These are phyloP conservation scores for Cicer bijugum DNA, from an alignment of 306 rosid species.

Conservation along the genomic window DNA sequence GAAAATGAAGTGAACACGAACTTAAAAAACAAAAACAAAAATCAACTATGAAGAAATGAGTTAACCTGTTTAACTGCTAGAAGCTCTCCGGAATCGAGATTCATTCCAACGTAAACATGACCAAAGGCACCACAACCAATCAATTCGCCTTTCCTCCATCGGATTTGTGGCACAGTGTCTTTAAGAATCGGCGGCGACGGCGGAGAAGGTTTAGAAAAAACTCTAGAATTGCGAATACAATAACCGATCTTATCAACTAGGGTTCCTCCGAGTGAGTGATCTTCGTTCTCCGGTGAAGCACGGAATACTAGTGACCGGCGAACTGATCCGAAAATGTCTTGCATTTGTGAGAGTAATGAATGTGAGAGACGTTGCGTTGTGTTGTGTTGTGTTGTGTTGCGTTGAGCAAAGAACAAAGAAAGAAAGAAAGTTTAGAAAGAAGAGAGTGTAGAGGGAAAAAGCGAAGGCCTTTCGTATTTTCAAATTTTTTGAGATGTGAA, in stretches of 20 bases:
- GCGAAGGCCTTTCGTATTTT: slow-evolving; percentile 60
- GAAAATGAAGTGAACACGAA: slow-evolving; percentile 9
- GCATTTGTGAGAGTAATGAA: slow-evolving; percentile 57
- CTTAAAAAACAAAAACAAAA: background rate
- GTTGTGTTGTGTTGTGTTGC: slow-evolving; percentile 22
- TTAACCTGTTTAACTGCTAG: slow-evolving; percentile 91
- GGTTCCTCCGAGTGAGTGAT: slow-evolving; percentile 62
- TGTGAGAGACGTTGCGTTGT: slow-evolving; percentile 43
- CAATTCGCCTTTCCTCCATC: slow-evolving; percentile 99
- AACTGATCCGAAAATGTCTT: slow-evolving; percentile 92
- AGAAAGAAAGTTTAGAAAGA: slow-evolving; percentile 27
- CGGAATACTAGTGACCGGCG: slow-evolving; percentile 98
- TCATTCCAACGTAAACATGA: slow-evolving; percentile 99
- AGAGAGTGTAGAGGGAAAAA: slow-evolving; percentile 50
- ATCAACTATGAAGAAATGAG: slow-evolving; percentile 5
- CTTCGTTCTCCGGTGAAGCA: slow-evolving; percentile 64
- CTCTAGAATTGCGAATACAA: slow-evolving; percentile 83
- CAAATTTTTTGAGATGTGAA: slow-evolving; percentile 46
- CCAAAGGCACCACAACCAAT: slow-evolving; percentile 99
- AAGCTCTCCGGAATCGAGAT: slow-evolving; percentile 99
- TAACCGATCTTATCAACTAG: slow-evolving; percentile 78
- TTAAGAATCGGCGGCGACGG: slow-evolving; percentile 53
- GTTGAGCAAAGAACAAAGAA: slow-evolving; percentile 35
- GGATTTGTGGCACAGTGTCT: slow-evolving; percentile 67
- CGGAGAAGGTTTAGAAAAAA: slow-evolving; percentile 69